phyloP scores from a whole-genome alignment of 2,329 filamentous ascomycete species.

The Aspergillus tanneri region DNA sequence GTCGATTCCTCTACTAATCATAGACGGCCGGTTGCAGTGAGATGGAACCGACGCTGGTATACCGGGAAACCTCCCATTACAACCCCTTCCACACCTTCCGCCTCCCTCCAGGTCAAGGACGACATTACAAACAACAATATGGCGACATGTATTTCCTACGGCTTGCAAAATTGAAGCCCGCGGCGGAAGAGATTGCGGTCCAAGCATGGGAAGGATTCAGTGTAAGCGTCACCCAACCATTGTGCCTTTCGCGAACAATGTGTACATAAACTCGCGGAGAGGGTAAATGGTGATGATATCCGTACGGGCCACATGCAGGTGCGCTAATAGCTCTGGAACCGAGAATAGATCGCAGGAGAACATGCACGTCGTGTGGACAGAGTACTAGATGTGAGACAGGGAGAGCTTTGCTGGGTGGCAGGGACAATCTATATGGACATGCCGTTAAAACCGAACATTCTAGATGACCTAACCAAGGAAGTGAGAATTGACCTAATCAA shows the following conservation, averaged over 20 bases:
- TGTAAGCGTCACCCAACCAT: conserved; percentile 43
- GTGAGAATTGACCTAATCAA: conserved; percentile 50
- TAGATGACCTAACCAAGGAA: conserved; percentile 93
- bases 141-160: conserved; percentile 97
- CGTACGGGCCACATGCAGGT: no score
- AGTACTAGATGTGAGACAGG: conserved; percentile 92
- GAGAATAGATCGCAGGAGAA: conserved; percentile 67
- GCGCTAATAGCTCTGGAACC: background rate
- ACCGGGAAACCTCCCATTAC: conserved; percentile 64
- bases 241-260: background rate
- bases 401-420: conserved; percentile 89
- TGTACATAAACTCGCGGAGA: no score
- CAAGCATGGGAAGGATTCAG: conserved; percentile 74
- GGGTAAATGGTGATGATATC: no score
- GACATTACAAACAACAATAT: conserved; percentile 90
- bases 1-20: background rate
- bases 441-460: conserved; percentile 90
- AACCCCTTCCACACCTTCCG: conserved; percentile 72
- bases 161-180: conserved; percentile 80
- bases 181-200: conserved; percentile 70
- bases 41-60: conserved; percentile 42
- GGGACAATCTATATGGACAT: conserved; percentile 98
- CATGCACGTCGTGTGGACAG: conserved; percentile 73
- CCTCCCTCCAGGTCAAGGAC: conserved; percentile 62
- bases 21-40: conserved; percentile 24